phyloP scores from a whole-genome alignment of 345 rosid species.

The Eucalyptus marginata region DNA sequence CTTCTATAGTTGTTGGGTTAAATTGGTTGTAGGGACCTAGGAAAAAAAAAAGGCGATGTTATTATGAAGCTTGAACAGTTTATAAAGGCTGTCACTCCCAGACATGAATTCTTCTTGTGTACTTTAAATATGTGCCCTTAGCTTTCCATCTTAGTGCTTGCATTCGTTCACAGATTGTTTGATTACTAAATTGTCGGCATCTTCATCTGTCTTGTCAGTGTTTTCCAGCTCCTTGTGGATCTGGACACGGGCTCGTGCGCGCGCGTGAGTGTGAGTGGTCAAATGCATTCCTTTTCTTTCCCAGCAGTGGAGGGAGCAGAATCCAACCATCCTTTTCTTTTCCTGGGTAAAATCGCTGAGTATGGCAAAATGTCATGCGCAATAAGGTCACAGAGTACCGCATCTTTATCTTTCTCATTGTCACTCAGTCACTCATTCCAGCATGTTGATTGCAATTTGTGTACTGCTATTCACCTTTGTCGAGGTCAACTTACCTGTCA shows the following conservation, averaged over 20 bases:
- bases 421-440: not conserved
- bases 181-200: not conserved
- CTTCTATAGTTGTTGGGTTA: not conserved
- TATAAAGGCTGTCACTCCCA: not conserved
- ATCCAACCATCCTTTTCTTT: not conserved
- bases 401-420: not conserved
- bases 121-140: not conserved
- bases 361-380: not conserved
- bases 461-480: not conserved
- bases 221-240: not conserved
- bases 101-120: not conserved
- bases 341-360: not conserved
- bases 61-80: not conserved
- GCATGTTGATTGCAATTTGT: not conserved
- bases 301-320: not conserved
- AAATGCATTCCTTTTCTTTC: not conserved
- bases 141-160: not conserved
- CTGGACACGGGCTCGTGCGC: not conserved
- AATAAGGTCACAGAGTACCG: not conserved
- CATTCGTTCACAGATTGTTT: not conserved
- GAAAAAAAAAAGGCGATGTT: not conserved
- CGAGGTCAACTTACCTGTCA: slow-evolving; percentile 1
- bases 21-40: not conserved
- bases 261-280: not conserved
- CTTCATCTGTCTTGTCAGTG: not conserved